These are phyloP conservation scores for Anastatica hierochuntica DNA, from an alignment of 345 rosid species.

Conservation along the genomic window DNA sequence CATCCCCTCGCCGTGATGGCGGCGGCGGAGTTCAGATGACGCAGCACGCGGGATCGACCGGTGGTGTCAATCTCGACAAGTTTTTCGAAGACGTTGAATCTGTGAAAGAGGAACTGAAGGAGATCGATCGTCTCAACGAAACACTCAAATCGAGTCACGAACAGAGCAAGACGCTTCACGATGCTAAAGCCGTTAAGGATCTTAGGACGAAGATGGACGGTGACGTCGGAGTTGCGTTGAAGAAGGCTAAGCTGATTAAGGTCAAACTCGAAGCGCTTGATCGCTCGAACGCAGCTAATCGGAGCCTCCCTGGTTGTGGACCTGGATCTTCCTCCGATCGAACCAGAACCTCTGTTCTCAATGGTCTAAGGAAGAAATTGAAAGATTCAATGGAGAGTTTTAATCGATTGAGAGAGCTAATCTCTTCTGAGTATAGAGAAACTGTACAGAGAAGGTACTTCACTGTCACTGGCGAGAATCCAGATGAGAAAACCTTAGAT, in stretches of 20 bases:
- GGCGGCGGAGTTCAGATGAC: conserved; percentile 21
- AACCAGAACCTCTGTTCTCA: conserved; percentile 71
- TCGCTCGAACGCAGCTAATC: conserved; percentile 74
- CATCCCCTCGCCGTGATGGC: conserved; percentile 36
- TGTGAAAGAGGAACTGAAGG: conserved; percentile 63
- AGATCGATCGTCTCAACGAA: conserved; percentile 52
- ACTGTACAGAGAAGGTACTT: conserved; percentile 89
- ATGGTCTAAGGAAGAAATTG: conserved; percentile 85
- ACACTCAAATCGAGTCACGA: conserved; percentile 65
- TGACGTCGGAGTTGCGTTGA: conserved; percentile 65
- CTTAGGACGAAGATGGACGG: conserved; percentile 76
- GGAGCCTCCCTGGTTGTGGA: conserved; percentile 70
- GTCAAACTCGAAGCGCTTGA: conserved; percentile 80
- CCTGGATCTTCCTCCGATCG: conserved; percentile 89
- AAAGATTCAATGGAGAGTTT: conserved; percentile 87
- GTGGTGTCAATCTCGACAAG: conserved; percentile 66
- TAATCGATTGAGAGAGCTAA: conserved; percentile 50
- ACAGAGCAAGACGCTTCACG: conserved; percentile 81
- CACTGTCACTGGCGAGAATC: conserved; percentile 91
- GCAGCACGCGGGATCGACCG: conserved; percentile 25
- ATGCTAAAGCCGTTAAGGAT: conserved; percentile 66
- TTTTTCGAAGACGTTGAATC: conserved; percentile 86
- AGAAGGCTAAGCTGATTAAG: conserved; percentile 74
- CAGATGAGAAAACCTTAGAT: conserved; percentile 69
- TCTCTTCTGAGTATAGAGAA: conserved; percentile 74